Evolutionary conservation across 2,329 filamentous ascomycete genomes (phyloP), one percentile per base, ranked within the genome.

Genomic region (Aspergillus awamori): DNA sequence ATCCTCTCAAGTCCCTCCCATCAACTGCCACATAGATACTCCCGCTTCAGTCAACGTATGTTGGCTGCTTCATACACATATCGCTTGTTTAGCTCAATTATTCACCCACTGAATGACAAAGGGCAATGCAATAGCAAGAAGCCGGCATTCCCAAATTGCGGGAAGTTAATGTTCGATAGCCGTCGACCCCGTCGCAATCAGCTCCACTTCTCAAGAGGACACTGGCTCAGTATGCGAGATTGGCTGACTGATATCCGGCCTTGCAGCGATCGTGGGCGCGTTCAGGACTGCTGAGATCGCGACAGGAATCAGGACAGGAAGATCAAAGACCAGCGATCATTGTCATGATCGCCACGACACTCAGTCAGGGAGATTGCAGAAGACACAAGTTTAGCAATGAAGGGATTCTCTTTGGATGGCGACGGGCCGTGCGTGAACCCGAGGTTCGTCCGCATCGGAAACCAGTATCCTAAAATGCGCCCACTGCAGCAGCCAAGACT

Each of bases 381-480:
- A 51, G 47, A 30, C n/a, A 30, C 4, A 20, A 45, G 17, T 28
- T 51, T 51, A 30, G 24, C 47, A 30, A 51, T 45, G 41, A 45
- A 45, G 41, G 41, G 41, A 22, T 24, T 45, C 11, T 45, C 41
- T 45, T 45, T 45, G 41, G 41, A 22, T 10, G 20, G 24, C 20
- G 4, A 28, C 47, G 47, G 47, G 47, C 26, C 47, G 47, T 51
- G 47, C 47, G 47, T 51, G 47, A 51, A 30, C 47, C 28, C 47
- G 47, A 10, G 47, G 30, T 41, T 55, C 43, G 59, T 63, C 41
- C 55, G 43, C 26, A 22, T 68, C 69, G 69, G 69, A 70, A 70
- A 70, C 67, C 64, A 62, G 62, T 66, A 68, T 70, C 69, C 69
- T 62, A 30, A 43, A 39, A 17, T n/a, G 24, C 17, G 24, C 45